A percentile compares a stretch with the other conserved stretches of the same genome.
Evolutionary conservation across 2,329 filamentous ascomycete genomes (phyloP).

Genomic region (Ophiostoma sp.): DNA sequence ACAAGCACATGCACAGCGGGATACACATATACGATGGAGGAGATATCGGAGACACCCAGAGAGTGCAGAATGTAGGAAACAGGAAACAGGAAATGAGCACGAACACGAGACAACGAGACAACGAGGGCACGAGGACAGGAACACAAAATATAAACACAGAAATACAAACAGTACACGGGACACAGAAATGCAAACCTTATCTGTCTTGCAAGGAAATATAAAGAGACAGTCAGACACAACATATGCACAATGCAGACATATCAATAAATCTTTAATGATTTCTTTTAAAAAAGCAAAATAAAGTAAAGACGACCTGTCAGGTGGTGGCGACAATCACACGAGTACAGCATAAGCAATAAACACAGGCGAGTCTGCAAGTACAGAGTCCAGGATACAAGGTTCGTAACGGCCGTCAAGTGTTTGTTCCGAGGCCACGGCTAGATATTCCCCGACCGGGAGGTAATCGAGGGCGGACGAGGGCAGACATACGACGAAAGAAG

Average conservation of each 20-base stretch:
- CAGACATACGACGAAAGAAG: too few relatives aligned
- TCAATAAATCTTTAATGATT: not conserved
- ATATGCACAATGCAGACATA: not conserved
- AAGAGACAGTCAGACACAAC: not conserved
- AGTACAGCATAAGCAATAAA: not conserved
- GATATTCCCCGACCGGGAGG: not conserved
- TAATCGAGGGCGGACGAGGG: not conserved
- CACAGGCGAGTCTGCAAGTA: not conserved
- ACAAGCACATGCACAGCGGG: not conserved
- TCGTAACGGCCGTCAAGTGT: constrained; percentile 7
- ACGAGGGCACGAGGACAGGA: not conserved
- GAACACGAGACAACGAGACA: not conserved
- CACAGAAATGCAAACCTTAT: not conserved
- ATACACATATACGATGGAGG: not conserved
- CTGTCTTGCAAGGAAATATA: constrained; percentile 4
- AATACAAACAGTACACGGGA: not conserved
- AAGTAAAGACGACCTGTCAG: constrained; percentile 8
- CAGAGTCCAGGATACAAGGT: constrained; percentile 1
- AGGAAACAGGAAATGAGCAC: not conserved
- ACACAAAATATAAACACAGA: not conserved
- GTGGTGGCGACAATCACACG: not conserved
- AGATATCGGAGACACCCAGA: not conserved
- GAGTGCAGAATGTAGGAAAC: not conserved
- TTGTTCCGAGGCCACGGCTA: constrained; percentile 8
- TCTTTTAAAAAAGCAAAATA: not conserved